Base-by-base conservation (phyloP, 1,284 basidiomycete species). In the Tylopilus sp. region DNA sequence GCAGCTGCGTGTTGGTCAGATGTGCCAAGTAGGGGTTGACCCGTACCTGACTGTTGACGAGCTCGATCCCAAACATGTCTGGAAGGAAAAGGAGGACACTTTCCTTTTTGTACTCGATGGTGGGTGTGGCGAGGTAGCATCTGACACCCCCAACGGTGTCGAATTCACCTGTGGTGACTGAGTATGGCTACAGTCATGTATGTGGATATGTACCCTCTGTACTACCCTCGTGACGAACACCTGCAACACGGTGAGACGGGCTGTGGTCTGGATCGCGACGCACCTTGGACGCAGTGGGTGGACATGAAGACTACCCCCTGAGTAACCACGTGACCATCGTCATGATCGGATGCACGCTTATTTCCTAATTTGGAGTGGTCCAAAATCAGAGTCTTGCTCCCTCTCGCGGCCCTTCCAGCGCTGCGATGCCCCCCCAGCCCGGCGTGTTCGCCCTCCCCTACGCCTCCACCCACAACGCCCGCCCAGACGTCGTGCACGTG, bases 61-160 rank as follows among this genome's bases (percentile, higher is more conserved):
- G 55, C 6, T 59, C 58, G 41, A 83, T 64, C 9, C 88, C 89
- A 59, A 88, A 88, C 47, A 84, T 76, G 61, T 90, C 88, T 9
- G 82, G 66, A 29, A 86, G 60, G 67, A 78, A 78, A 36, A 84
- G 73, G 51, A 88, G 56, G 28, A 78, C 82, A 63, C 85, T 84
- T 61, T 82, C 75, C 59, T 81, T 82, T 36, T 76, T 62, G 54
- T 81, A 83, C 17, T 79, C 76, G 11, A 61, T 62, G 0, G 67
- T 59, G 1, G 81, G 81, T 0, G 74, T 81, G 15, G 76, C 79
- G 48, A 83, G 71, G 56, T 85, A 85, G 57, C 71, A 72, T 25
- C 75, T 72, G 47, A 83, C 67, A n/a, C 76, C 79, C 9, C 70
- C 73, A 54, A 83, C 75, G 36, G 63, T 60, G 63, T 80, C 59